Conservation (phyloP, 129 eudicot species). For the Calendula officinalis region DNA sequence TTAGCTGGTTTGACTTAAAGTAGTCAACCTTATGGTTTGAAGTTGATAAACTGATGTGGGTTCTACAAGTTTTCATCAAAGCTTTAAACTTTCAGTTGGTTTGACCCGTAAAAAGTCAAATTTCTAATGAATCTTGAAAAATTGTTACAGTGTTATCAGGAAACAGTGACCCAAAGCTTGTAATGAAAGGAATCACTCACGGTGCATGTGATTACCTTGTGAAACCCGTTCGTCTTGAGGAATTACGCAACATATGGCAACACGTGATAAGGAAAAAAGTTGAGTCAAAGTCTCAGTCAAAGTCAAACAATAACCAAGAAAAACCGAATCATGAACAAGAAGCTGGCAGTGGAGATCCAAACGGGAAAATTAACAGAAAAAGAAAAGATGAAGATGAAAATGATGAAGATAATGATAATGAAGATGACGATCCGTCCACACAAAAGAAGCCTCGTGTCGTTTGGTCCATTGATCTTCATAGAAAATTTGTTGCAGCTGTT, state of each 20-base stretch:
- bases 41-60: neutral
- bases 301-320: conserved; percentile 43
- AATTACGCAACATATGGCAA: conserved; percentile 94
- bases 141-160: conserved; percentile 81
- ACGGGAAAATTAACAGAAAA: conserved; percentile 61
- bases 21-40: conserved; percentile 1
- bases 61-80: neutral
- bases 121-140: conserved; percentile 19
- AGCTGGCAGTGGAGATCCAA: conserved; percentile 59
- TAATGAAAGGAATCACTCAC: conserved; percentile 92
- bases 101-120: conserved; percentile 10
- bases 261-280: conserved; percentile 76
- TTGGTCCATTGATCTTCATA: conserved; percentile 93
- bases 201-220: conserved; percentile 97
- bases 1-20: neutral
- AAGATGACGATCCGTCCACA: conserved; percentile 62
- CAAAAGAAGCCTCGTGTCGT: conserved; percentile 98
- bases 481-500: conserved; percentile 93
- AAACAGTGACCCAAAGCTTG: conserved; percentile 90
- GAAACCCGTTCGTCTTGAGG: conserved; percentile 92
- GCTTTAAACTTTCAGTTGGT: conserved; percentile 1
- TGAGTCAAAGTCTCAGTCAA: conserved; percentile 55
- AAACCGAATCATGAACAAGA: conserved; percentile 50
- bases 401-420: conserved; percentile 65
- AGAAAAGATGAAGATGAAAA: conserved; percentile 92